Conservation (phyloP, 176 grass and related monocot species). For the Hyparrhenia diplandra region DNA sequence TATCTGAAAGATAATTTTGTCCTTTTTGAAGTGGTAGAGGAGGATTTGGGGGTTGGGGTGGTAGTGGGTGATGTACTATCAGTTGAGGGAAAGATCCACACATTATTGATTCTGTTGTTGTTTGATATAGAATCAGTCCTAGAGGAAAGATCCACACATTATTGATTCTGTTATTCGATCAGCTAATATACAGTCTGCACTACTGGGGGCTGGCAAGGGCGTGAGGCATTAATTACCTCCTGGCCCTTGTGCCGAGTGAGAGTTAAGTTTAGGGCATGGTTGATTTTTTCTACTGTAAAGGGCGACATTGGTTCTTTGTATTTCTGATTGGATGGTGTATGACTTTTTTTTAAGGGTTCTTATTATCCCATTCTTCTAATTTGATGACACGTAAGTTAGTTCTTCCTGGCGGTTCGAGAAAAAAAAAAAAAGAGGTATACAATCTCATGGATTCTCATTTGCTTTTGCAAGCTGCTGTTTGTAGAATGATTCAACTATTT, state of each 20-base stretch:
- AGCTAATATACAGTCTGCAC: not conserved
- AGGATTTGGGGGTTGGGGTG: not conserved
- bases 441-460: not conserved
- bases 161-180: slow-evolving; percentile 9
- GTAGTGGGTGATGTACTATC: not conserved
- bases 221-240: not conserved
- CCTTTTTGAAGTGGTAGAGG: not conserved
- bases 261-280: not conserved
- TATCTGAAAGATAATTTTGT: not conserved
- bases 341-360: not conserved
- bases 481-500: slow-evolving; percentile 8
- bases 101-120: not conserved
- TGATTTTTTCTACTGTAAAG: not conserved
- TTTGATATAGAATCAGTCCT: not conserved
- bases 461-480: slow-evolving; percentile 1
- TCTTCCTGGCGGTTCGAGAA: not conserved
- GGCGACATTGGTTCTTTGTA: not conserved
- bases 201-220: not conserved
- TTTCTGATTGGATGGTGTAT: not conserved
- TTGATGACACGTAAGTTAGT: not conserved
- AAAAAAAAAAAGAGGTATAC: not conserved
- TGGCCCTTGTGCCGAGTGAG: not conserved
- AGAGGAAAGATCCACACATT: not conserved
- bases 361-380: not conserved
- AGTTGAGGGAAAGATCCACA: not conserved